These are phyloP conservation scores for Haberlea rhodopensis DNA, from an alignment of 257 asterid species.

Conservation along the genomic window DNA sequence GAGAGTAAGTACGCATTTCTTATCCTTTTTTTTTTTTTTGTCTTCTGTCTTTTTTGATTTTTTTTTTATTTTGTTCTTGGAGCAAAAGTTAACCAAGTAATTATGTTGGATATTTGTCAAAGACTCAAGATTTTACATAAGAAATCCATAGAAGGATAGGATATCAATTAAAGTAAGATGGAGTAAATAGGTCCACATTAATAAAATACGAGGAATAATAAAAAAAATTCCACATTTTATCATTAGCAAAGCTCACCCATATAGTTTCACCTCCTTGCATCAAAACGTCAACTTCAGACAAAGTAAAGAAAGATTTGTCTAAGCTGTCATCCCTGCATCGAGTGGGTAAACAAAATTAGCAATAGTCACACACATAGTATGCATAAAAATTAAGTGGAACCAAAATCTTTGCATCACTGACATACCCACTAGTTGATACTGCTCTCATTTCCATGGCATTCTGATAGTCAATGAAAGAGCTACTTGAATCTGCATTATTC, in stretches of 20 bases:
- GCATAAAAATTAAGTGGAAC: slow-evolving; percentile 17
- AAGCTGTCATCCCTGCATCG: slow-evolving; percentile 55
- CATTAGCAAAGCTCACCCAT: slow-evolving; percentile 52
- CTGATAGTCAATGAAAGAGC: slow-evolving; percentile 43
- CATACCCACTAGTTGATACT: slow-evolving; percentile 58
- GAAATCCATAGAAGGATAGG: neutral
- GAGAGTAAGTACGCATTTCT: too few relatives aligned
- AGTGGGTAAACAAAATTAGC: slow-evolving; percentile 28
- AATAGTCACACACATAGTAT: slow-evolving; percentile 8
- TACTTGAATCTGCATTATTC: slow-evolving; percentile 48
- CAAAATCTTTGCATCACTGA: slow-evolving; percentile 18
- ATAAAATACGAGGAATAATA: neutral
- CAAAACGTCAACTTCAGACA: slow-evolving; percentile 68
- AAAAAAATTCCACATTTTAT: neutral
- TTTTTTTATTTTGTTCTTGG: neutral
- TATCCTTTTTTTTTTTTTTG: too few relatives aligned
- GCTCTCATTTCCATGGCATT: slow-evolving; percentile 43
- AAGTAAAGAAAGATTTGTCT: slow-evolving; percentile 52
- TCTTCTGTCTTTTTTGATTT: too few relatives aligned
- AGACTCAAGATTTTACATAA: slow-evolving; percentile 1
- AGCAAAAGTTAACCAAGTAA: neutral
- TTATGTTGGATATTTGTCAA: neutral
- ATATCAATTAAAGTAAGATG: neutral
- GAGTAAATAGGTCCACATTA: neutral
- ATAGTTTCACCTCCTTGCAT: slow-evolving; percentile 68